These are phyloP conservation scores for Monosporascus ibericus DNA, from an alignment of 2,329 filamentous ascomycete genomes.

Conservation along the genomic window DNA sequence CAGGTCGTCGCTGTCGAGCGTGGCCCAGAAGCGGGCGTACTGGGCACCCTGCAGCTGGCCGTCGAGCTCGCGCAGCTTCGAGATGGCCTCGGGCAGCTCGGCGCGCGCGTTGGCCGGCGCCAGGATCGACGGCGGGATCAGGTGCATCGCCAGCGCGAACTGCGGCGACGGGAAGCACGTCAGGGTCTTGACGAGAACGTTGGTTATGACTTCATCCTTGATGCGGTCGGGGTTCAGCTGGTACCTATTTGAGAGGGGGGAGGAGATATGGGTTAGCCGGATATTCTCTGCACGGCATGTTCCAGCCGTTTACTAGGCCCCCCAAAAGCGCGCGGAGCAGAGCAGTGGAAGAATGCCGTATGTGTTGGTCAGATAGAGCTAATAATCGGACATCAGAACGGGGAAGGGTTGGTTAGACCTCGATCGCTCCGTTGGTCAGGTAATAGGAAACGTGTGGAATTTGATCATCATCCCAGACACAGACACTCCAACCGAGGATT, in stretches of 20 bases:
- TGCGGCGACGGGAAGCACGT: conserved; percentile 95
- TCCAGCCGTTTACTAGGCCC: too few relatives aligned
- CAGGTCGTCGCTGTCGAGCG: conserved; percentile 86
- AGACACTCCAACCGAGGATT: conserved; percentile 10
- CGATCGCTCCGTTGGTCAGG: conserved; percentile 57
- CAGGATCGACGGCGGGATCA: conserved; percentile 80
- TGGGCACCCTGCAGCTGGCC: conserved; percentile 83
- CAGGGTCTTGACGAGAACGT: conserved; percentile 96
- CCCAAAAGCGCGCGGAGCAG: not conserved
- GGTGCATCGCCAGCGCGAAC: conserved; percentile 88
- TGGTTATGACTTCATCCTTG: conserved; percentile 95
- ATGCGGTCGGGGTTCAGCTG: conserved; percentile 99
- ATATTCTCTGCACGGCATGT: too few relatives aligned
- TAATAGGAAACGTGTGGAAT: conserved; percentile 96
- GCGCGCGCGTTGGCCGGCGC: conserved; percentile 51
- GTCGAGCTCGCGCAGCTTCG: conserved; percentile 80
- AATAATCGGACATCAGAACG: conserved; percentile 65
- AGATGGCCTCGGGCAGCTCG: conserved; percentile 82
- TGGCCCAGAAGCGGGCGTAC: conserved; percentile 89
- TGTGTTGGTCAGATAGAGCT: conserved; percentile 63
- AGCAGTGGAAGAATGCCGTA: not conserved
- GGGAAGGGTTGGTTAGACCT: conserved; percentile 48
- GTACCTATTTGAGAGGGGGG: conserved; percentile 56
- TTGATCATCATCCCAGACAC: conserved; percentile 62
- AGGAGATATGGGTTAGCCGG: not conserved